Conservation (phyloP, 2,329 filamentous ascomycete genomes). For the Colletotrichum agaves region DNA sequence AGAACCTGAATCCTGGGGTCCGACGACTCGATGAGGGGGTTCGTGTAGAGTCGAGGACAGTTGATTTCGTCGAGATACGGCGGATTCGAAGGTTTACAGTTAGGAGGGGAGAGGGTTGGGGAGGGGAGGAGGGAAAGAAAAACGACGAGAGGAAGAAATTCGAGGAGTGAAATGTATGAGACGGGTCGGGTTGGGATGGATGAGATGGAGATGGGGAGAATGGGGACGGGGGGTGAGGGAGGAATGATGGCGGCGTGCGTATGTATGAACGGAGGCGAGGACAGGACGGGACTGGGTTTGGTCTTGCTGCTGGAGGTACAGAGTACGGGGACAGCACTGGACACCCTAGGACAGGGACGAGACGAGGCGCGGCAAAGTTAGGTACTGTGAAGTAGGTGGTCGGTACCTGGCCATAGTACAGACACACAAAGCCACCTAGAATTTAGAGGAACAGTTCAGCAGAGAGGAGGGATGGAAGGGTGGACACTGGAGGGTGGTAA, state of each 20-base stretch:
- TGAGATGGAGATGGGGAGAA: constrained; percentile 25
- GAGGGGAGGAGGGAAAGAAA: background rate
- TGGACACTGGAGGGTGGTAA: background rate
- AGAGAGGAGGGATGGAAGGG: background rate
- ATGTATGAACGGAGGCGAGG: constrained; percentile 34
- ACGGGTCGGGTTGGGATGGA: constrained; percentile 36
- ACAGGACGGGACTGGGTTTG: background rate
- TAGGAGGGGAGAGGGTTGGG: constrained; percentile 15
- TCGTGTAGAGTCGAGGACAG: constrained; percentile 30
- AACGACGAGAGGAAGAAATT: constrained; percentile 27
- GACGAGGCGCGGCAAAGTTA: background rate
- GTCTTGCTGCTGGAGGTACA: no score
- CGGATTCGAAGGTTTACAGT: constrained; percentile 35
- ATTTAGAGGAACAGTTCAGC: background rate
- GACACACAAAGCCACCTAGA: background rate
- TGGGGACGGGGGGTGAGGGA: constrained; percentile 28
- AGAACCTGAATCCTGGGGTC: constrained; percentile 36
- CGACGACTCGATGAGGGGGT: constrained; percentile 28
- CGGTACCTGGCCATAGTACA: no score
- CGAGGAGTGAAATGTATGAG: constrained; percentile 32
- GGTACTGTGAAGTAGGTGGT: background rate
- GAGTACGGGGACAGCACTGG: background rate
- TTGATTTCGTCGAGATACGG: constrained; percentile 31
- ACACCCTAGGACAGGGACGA: no score
- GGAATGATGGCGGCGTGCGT: constrained; percentile 37